phyloP scores from a whole-genome alignment of 345 rosid genomes.

The Brassica cretica region DNA sequence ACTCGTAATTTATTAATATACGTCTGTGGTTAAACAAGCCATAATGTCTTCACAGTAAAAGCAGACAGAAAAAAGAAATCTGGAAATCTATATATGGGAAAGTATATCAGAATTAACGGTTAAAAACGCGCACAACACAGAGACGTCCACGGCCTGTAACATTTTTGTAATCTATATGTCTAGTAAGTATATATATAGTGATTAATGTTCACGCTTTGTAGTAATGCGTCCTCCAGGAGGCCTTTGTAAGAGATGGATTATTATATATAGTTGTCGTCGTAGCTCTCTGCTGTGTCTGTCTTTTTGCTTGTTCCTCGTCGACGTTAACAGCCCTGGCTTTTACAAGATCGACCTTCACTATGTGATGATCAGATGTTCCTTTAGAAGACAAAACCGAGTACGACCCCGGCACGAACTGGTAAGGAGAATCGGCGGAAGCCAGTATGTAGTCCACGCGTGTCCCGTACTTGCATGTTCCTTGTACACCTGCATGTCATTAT shows the following conservation, averaged over 20 bases:
- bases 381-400: constrained; percentile 87
- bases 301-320: constrained; percentile 36
- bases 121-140: constrained; percentile 12
- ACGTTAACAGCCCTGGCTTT: constrained; percentile 43
- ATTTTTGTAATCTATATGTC: background rate
- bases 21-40: constrained; percentile 8
- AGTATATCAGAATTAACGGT: background rate
- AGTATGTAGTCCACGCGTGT: constrained; percentile 86
- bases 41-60: background rate
- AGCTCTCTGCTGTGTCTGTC: constrained; percentile 46
- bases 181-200: background rate
- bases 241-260: constrained; percentile 46
- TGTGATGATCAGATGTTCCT: constrained; percentile 97
- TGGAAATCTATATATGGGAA: background rate
- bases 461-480: constrained; percentile 97
- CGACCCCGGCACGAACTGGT: constrained; percentile 78
- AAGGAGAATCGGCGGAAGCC: constrained; percentile 75
- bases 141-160: background rate
- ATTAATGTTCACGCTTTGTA: constrained; percentile 32
- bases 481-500: constrained; percentile 58
- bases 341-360: constrained; percentile 74
- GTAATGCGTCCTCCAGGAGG: constrained; percentile 60
- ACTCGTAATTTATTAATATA: background rate
- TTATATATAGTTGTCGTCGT: constrained; percentile 42
- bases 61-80: background rate